A percentile compares a stretch with the other conserved stretches of the same genome.
Conservation (phyloP, 192 early-diverging fungal species). For the Podila minutissima region DNA sequence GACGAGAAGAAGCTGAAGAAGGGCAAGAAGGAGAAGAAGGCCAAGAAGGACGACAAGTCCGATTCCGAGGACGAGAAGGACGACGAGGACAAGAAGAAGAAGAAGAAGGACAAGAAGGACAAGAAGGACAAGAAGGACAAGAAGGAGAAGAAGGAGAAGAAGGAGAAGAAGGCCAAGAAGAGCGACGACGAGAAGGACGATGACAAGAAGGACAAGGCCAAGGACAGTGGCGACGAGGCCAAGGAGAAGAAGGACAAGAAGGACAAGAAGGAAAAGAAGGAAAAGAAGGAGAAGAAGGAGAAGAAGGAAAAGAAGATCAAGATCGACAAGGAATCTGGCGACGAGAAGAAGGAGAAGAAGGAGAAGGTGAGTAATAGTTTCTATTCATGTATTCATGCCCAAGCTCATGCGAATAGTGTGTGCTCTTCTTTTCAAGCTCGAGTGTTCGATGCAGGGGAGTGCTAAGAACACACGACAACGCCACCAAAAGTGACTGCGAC, state of each 20-base stretch:
- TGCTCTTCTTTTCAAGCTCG: no score
- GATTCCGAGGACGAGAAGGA: not conserved
- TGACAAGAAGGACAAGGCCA: not conserved
- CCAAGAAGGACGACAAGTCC: not conserved
- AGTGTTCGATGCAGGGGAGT: no score
- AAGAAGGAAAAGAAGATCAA: conserved; percentile 5
- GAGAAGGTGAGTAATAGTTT: not conserved
- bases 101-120: conserved; percentile 4
- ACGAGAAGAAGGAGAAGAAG: not conserved
- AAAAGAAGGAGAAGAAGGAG: not conserved
- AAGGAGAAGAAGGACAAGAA: not conserved
- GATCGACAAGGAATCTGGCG: conserved; percentile 1
- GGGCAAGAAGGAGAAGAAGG: not conserved
- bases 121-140: conserved; percentile 1
- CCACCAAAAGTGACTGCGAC: no score
- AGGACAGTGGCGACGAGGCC: not conserved
- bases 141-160: conserved; percentile 9
- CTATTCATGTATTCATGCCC: no score
- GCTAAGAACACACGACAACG: no score
- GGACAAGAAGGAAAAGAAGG: conserved; percentile 4
- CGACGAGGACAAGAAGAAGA: not conserved
- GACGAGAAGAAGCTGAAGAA: conserved; percentile 4
- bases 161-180: conserved; percentile 5
- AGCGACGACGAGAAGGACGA: conserved; percentile 2
- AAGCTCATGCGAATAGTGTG: no score